These are phyloP conservation scores for Aspergillus bridgeri DNA, from an alignment of 495 filamentous ascomycete genomes.

Conservation along the genomic window DNA sequence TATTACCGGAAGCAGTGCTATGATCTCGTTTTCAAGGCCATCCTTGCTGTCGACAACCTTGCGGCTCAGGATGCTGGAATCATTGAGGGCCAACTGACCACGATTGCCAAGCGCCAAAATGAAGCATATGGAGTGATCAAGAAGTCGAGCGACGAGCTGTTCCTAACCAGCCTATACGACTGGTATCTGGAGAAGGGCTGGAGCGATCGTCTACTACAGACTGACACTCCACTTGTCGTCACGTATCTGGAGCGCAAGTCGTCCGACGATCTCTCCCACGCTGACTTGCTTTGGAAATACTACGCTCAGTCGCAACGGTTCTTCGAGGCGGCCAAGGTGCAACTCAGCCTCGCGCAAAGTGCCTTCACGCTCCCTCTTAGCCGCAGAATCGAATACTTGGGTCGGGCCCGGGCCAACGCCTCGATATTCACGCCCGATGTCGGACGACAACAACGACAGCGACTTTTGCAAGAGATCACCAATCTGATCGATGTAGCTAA, in stretches of 20 bases:
- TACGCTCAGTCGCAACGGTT: conserved; percentile 74
- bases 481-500: conserved; percentile 90
- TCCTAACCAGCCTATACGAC: conserved; percentile 91
- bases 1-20: conserved; percentile 76
- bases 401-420: conserved; percentile 81
- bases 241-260: conserved; percentile 79
- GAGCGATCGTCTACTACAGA: conserved; percentile 77
- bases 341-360: conserved; percentile 77
- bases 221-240: conserved; percentile 77
- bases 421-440: conserved; percentile 69
- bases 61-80: conserved; percentile 61
- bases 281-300: conserved; percentile 91
- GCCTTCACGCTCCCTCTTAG: conserved; percentile 70
- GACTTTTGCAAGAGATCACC: conserved; percentile 74
- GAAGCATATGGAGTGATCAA: conserved; percentile 89
- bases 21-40: conserved; percentile 70
- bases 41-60: conserved; percentile 69
- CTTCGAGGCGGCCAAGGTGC: conserved; percentile 81
- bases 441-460: conserved; percentile 68
- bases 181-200: conserved; percentile 87
- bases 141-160: conserved; percentile 82
- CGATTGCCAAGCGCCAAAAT: conserved; percentile 68
- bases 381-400: conserved; percentile 82
- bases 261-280: conserved; percentile 62
- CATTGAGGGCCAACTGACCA: conserved; percentile 72